A percentile compares a stretch with the other conserved stretches of the same genome.
These are phyloP conservation scores for Sanghuangporus weigelae DNA, from an alignment of 1,284 basidiomycete species.

Conservation along the genomic window DNA sequence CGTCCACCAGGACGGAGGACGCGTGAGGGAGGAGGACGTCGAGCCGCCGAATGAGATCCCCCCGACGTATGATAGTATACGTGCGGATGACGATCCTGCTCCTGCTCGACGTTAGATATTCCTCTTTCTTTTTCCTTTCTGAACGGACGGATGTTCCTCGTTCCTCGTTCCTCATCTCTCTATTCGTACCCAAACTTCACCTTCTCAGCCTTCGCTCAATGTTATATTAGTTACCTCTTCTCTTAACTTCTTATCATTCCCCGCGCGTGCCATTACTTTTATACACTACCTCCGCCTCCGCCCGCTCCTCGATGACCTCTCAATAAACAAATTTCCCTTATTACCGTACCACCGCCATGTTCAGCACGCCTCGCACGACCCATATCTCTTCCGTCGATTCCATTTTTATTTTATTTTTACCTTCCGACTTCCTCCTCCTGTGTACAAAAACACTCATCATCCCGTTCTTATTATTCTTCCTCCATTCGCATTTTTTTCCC, in stretches of 20 bases:
- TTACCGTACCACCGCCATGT: too few relatives aligned
- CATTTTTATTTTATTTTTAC: not conserved
- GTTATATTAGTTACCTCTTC: not conserved
- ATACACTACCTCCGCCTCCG: not conserved
- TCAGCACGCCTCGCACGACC: too few relatives aligned
- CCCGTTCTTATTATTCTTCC: not conserved
- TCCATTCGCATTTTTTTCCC: not conserved
- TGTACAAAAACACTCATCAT: not conserved
- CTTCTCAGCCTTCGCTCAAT: not conserved
- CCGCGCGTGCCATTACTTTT: too few relatives aligned
- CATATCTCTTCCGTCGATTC: too few relatives aligned
- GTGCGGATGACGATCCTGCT: not conserved
- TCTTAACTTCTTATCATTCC: too few relatives aligned
- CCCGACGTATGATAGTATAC: slow-evolving; percentile 18
- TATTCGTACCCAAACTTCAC: not conserved
- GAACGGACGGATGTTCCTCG: not conserved
- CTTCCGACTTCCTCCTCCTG: not conserved
- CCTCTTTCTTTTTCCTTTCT: not conserved
- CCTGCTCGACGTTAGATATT: not conserved
- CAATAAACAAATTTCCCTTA: too few relatives aligned
- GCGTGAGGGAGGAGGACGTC: slow-evolving; percentile 12
- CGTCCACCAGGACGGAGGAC: slow-evolving; percentile 20
- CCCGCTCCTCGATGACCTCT: not conserved
- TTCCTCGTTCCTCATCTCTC: not conserved
- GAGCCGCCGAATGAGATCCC: slow-evolving; percentile 18